Conservation (phyloP, 257 asterid genomes). For the Nicotiana tabacum region DNA sequence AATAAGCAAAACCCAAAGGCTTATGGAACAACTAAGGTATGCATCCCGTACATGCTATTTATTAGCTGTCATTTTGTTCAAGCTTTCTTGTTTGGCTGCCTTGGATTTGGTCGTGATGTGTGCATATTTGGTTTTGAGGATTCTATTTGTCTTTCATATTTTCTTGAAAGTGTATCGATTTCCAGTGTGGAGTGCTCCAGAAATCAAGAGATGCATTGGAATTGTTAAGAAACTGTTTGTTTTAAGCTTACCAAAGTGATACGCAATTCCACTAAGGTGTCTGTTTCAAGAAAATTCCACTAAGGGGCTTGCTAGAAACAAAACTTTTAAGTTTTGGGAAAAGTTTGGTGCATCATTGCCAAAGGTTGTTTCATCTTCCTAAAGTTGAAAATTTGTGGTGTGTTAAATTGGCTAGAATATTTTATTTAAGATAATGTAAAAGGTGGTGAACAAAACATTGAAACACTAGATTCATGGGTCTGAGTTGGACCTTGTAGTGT, state of each 20-base stretch:
- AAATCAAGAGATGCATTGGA: neutral
- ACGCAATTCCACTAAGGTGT: neutral
- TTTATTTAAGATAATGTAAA: neutral
- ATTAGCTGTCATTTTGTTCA: neutral
- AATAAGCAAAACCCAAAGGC: slow-evolving; percentile 37
- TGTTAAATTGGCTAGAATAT: neutral
- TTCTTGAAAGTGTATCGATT: neutral
- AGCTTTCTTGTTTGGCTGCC: neutral
- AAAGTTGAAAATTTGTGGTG: neutral
- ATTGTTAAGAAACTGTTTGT: neutral
- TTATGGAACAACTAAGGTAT: slow-evolving; percentile 50
- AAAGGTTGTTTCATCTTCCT: neutral
- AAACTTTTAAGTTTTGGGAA: neutral
- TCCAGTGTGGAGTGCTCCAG: neutral
- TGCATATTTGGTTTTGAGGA: neutral
- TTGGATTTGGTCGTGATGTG: neutral
- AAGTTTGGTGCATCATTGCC: neutral
- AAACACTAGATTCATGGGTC: neutral
- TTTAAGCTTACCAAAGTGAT: neutral
- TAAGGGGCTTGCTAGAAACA: neutral
- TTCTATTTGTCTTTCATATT: neutral
- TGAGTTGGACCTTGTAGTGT: neutral
- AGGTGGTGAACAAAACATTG: neutral
- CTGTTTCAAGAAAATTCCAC: too few relatives aligned
- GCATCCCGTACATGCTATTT: neutral